phyloP scores from a whole-genome alignment of 2,329 filamentous ascomycete genomes.

The Aureobasidium musti region DNA sequence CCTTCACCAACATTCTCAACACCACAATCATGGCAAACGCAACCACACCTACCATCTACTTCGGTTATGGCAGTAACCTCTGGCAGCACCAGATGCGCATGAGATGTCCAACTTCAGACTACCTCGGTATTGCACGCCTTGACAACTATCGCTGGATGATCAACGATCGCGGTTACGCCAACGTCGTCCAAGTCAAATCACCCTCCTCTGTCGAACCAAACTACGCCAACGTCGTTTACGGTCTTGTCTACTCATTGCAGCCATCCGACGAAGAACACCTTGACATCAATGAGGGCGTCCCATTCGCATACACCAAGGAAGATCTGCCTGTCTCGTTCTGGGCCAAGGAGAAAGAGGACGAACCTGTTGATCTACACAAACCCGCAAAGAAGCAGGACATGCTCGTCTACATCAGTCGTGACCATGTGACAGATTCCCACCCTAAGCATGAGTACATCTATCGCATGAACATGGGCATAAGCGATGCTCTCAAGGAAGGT shows the following conservation, averaged over 20 bases:
- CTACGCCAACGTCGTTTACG: conserved; percentile 54
- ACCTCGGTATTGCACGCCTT: conserved; percentile 61
- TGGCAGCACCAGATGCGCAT: conserved; percentile 64
- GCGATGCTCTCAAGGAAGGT: conserved; percentile 58
- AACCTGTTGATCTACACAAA: conserved; percentile 35
- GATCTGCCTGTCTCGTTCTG: conserved; percentile 50
- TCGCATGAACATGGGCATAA: conserved; percentile 64
- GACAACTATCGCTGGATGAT: conserved; percentile 65
- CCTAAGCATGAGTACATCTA: conserved; percentile 61
- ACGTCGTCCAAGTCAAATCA: conserved; percentile 54
- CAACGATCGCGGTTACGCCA: conserved; percentile 67
- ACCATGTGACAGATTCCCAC: conserved; percentile 43
- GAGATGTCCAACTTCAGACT: conserved; percentile 60
- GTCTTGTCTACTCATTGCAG: conserved; percentile 58
- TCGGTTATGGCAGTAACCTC: conserved; percentile 54
- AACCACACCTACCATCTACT: conserved; percentile 27
- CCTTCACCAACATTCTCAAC: background rate
- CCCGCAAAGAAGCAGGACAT: conserved; percentile 41
- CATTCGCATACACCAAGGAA: conserved; percentile 61
- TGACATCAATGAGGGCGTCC: conserved; percentile 64
- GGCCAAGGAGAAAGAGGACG: conserved; percentile 34
- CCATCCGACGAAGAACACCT: conserved; percentile 54
- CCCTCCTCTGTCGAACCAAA: background rate
- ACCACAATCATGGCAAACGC: conserved; percentile 6
- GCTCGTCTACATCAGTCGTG: conserved; percentile 63